phyloP scores from a whole-genome alignment of 1,284 basidiomycete species.

The Inonotus obliquus region DNA sequence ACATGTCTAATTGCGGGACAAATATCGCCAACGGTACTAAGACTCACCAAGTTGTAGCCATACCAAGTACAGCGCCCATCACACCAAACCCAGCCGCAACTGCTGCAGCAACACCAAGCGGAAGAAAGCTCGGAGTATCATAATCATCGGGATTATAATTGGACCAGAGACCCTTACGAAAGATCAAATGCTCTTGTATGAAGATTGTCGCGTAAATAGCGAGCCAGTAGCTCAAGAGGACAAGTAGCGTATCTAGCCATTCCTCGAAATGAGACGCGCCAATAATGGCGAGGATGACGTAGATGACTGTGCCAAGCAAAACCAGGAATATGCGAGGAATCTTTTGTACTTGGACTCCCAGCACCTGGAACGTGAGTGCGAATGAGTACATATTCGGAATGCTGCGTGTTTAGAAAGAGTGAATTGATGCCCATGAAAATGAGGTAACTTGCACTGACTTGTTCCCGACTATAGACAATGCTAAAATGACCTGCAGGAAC shows the following conservation, averaged over 20 bases:
- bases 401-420: constrained; percentile 10
- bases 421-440: background rate
- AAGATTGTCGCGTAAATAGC: constrained; percentile 31
- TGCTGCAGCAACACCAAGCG: constrained; percentile 29
- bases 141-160: constrained; percentile 31
- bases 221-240: constrained; percentile 31
- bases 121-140: constrained; percentile 26
- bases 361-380: constrained; percentile 32
- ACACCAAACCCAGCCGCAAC: constrained; percentile 26
- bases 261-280: constrained; percentile 32
- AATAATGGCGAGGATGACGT: constrained; percentile 33
- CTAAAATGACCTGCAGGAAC: constrained; percentile 29
- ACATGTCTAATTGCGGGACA: background rate
- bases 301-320: constrained; percentile 29
- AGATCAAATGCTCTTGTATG: constrained; percentile 33
- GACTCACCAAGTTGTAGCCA: constrained; percentile 26
- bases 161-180: constrained; percentile 29
- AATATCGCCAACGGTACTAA: background rate
- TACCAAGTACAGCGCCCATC: constrained; percentile 30
- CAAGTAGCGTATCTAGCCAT: constrained; percentile 31
- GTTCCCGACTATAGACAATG: constrained; percentile 31
- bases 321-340: constrained; percentile 35
- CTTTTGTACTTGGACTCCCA: constrained; percentile 30
- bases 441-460: constrained; percentile 6
- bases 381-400: constrained; percentile 33